Evolutionary conservation across 352 stramenopile species (phyloP).

Genomic region (Globisporangium barbulae): DNA sequence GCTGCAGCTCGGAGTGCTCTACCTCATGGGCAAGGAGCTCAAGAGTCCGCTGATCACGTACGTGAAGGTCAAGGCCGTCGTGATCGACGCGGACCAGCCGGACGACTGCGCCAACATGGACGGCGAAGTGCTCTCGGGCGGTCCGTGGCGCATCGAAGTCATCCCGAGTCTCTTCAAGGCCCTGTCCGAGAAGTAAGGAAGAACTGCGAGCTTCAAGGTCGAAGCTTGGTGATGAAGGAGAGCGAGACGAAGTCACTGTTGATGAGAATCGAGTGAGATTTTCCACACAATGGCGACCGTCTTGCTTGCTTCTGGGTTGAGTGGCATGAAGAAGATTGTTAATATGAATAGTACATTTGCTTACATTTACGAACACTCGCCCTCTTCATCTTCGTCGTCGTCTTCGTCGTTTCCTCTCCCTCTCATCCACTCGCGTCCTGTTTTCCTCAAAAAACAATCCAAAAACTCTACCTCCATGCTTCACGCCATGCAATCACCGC

Average conservation of each 20-base stretch:
- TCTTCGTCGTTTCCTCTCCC: neutral
- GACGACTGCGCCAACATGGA: constrained; percentile 82
- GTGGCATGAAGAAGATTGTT: constrained; percentile 2
- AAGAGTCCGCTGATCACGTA: constrained; percentile 71
- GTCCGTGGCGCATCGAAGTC: constrained; percentile 81
- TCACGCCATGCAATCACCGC: neutral
- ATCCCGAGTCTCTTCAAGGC: constrained; percentile 87
- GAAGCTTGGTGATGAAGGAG: neutral
- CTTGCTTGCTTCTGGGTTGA: neutral
- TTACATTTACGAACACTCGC: constrained; percentile 12
- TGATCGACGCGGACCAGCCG: constrained; percentile 58
- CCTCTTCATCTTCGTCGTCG: neutral
- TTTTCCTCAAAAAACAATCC: constrained; percentile 8
- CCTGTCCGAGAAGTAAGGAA: constrained; percentile 71
- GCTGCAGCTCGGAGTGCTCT: constrained; percentile 51
- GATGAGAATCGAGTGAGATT: too few relatives aligned
- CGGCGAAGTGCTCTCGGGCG: constrained; percentile 61
- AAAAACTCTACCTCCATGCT: constrained; percentile 7
- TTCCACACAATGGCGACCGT: neutral
- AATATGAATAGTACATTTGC: constrained; percentile 15
- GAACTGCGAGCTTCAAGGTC: neutral
- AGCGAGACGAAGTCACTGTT: neutral
- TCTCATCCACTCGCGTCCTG: neutral
- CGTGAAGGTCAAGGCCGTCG: constrained; percentile 74
- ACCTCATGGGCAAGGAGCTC: constrained; percentile 73